Conservation (phyloP, 768 basidiomycete species). For the Lentinula lateritia region DNA sequence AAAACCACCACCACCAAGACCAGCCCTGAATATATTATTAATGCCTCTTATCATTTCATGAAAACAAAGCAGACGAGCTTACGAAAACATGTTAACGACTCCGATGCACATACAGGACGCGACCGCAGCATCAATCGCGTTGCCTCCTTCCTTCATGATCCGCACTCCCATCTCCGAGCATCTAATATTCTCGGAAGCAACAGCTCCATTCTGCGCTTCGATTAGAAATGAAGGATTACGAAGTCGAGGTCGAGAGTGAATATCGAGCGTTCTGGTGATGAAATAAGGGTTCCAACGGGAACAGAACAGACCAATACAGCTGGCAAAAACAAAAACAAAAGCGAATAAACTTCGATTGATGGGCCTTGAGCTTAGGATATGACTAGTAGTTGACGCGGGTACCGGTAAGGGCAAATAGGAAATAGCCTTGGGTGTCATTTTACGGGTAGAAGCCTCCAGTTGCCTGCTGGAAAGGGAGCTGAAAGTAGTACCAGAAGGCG, state of each 20-base stretch:
- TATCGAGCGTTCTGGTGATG: not conserved
- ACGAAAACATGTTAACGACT: slow-evolving; percentile 90
- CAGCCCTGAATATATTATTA: slow-evolving; percentile 42
- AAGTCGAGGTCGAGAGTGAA: not conserved
- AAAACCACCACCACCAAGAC: slow-evolving; percentile 86
- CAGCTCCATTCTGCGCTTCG: slow-evolving; percentile 71
- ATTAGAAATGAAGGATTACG: slow-evolving; percentile 56
- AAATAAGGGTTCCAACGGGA: not conserved
- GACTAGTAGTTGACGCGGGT: not conserved
- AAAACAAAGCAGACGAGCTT: slow-evolving; percentile 20
- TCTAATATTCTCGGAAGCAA: slow-evolving; percentile 80
- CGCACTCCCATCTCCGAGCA: slow-evolving; percentile 85
- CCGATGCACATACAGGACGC: slow-evolving; percentile 74
- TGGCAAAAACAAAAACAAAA: not conserved
- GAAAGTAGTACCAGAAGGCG: not conserved
- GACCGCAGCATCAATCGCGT: slow-evolving; percentile 86
- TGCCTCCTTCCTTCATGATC: slow-evolving; percentile 76
- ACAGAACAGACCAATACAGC: not conserved
- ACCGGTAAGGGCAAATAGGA: not conserved
- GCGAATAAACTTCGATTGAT: not conserved
- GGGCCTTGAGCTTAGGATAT: not conserved
- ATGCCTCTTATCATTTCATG: not conserved
- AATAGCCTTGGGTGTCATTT: not conserved
- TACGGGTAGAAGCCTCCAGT: not conserved
- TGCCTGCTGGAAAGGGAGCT: not conserved